Percentiles rank a stretch among this genome's conserved stretches.
phyloP scores from a whole-genome alignment of 2,329 filamentous ascomycete species.

The Ambrosiella cleistominuta region DNA sequence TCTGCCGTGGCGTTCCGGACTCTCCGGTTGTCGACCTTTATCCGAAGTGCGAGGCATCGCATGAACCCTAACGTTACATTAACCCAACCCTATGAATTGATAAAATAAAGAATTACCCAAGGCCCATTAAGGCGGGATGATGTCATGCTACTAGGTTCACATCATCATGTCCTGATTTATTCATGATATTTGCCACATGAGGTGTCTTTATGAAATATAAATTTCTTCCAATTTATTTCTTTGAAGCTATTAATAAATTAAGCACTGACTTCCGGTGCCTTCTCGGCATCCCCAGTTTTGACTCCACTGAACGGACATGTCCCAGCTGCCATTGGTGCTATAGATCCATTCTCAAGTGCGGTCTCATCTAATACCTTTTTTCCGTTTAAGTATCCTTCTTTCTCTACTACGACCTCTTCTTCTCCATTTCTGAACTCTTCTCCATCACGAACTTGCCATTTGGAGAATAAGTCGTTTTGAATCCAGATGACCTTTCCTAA shows the following conservation, averaged over 20 bases:
- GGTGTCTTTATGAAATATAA: too few species aligned
- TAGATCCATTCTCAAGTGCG: conserved; percentile 22
- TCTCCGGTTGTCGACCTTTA: not conserved
- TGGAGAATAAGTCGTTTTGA: conserved; percentile 69
- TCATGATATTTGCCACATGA: too few species aligned
- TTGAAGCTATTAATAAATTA: not conserved
- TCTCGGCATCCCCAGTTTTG: conserved; percentile 22
- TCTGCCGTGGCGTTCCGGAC: not conserved
- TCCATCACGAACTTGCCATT: conserved; percentile 58
- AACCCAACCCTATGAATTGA: too few species aligned
- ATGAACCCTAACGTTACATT: not conserved
- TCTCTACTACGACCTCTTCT: conserved; percentile 34
- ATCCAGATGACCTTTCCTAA: conserved; percentile 75
- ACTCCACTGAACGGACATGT: conserved; percentile 27
- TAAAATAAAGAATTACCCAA: too few species aligned
- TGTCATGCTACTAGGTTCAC: too few species aligned
- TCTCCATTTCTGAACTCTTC: conserved; percentile 37
- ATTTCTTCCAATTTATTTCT: too few species aligned
- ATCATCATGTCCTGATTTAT: too few species aligned
- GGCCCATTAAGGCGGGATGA: too few species aligned
- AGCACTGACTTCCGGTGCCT: conserved; percentile 14
- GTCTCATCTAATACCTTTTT: conserved; percentile 36
- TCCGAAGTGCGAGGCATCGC: not conserved
- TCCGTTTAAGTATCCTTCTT: conserved; percentile 47
- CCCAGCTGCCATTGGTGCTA: conserved; percentile 29